Evolutionary conservation across 1,284 basidiomycete species (phyloP).

Genomic region (Pyrrhoderma noxium): DNA sequence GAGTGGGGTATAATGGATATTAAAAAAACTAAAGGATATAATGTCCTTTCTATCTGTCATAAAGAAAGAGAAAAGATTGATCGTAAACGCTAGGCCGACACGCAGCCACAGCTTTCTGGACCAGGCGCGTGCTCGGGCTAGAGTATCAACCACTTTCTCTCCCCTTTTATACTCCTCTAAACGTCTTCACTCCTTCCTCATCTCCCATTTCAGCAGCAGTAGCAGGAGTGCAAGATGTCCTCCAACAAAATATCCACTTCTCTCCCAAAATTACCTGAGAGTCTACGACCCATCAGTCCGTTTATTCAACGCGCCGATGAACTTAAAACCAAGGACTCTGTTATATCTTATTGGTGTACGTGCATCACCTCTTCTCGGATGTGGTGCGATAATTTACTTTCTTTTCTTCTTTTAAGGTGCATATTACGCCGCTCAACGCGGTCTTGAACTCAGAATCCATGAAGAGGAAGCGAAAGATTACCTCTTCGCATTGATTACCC

Average conservation of each 20-base stretch:
- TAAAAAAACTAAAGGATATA: too few species aligned
- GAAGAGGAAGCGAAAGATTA: conserved; percentile 58
- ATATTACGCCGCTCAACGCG: conserved; percentile 87
- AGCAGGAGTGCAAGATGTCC: neutral
- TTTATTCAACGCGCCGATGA: conserved; percentile 90
- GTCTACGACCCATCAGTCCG: conserved; percentile 61
- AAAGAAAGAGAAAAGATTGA: too few species aligned
- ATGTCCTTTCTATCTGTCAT: too few species aligned
- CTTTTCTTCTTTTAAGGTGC: conserved; percentile 45
- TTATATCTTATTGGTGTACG: conserved; percentile 94
- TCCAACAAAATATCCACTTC: neutral
- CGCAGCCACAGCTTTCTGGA: too few species aligned
- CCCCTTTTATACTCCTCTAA: neutral
- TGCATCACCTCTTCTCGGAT: conserved; percentile 16
- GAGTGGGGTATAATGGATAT: too few species aligned
- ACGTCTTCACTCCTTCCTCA: neutral
- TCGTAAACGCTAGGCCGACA: too few species aligned
- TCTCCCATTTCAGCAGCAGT: neutral
- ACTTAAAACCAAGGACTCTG: conserved; percentile 71
- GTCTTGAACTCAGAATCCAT: conserved; percentile 64
- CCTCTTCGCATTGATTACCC: conserved; percentile 68
- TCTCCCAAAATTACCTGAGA: conserved; percentile 32
- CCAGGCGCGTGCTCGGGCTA: too few species aligned
- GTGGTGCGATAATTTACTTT: conserved; percentile 13
- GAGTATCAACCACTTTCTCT: neutral